Percentiles rank a stretch among this genome's conserved stretches.
Conservation (phyloP, 2,329 filamentous ascomycete species). For the Amylocarpus encephaloides region DNA sequence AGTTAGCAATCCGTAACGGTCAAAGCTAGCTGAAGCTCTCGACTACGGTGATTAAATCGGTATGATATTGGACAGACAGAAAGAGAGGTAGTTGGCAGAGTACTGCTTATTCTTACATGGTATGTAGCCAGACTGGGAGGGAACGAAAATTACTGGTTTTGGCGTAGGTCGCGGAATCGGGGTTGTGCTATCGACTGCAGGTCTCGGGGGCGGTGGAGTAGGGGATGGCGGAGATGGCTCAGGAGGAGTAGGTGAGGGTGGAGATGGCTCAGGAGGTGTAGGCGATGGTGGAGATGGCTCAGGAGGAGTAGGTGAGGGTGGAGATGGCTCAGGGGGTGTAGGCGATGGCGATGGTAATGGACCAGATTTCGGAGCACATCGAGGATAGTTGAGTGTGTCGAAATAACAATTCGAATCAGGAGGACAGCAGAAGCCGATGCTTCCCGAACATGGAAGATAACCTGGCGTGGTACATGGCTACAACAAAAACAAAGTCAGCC, state of each 20-base stretch:
- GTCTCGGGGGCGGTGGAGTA: not conserved
- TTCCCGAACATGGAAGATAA: not conserved
- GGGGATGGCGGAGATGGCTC: not conserved
- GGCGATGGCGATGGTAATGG: not conserved
- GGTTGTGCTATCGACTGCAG: too few species aligned
- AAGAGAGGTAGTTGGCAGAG: too few species aligned
- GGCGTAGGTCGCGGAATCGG: too few species aligned
- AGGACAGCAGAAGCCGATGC: slow-evolving; percentile 1
- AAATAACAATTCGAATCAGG: slow-evolving; percentile 1
- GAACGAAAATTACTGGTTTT: too few species aligned
- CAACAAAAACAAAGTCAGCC: not conserved
- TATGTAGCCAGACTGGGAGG: too few species aligned
- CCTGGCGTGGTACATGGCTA: slow-evolving; percentile 4
- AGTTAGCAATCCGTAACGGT: too few species aligned
- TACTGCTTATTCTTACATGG: too few species aligned
- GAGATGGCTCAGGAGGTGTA: not conserved
- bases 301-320: not conserved
- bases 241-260: not conserved
- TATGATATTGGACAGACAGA: too few species aligned
- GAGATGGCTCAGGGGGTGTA: not conserved
- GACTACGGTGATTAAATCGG: too few species aligned
- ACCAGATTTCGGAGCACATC: not conserved
- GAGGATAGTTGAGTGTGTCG: not conserved
- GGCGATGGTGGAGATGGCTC: not conserved
- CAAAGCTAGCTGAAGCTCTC: too few species aligned